Base-by-base conservation (phyloP, 192 early-diverging fungal genomes). In the Helicostylum pulchrum region DNA sequence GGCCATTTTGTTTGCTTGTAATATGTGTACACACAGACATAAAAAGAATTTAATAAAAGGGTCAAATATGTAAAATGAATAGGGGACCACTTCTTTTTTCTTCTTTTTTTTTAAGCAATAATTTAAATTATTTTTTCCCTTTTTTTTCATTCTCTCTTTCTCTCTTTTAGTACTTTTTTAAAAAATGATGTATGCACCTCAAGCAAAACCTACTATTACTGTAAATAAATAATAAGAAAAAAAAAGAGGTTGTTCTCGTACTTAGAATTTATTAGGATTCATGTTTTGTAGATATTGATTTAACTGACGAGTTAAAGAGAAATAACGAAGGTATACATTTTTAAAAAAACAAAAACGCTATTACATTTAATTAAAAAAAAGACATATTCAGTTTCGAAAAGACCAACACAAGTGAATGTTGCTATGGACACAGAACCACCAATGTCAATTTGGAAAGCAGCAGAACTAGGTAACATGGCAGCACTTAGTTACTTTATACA, bases 401-500 rank as follows among this genome's bases (percentile, higher is more conserved):
- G 32, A 26, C n/a, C 36, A 10, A 50, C 21, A 30, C 17, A 42
- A 7, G 20, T 14, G 59, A 10, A 44, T 30, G 34, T 39, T n/a
- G 32, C 14, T 19, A 52, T 31, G 48, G 54, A 46, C n/a, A n/a
- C 26, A 12, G 44, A 46, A 19, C 62, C 36, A 44, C 61, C 36
- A 14, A 48, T 68, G 3, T 46, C 51, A 10, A 68, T 68, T 47
- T 68, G 67, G 67, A 44, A 52, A 32, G 67, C 68, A 21, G 68
- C 61, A 10, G 61, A 62, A 17, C 15, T 32, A 34, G 68, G 68
- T 5, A 62, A 73, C 14, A 19, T 67, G 57, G 66, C 64, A 51
- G 32, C 52, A 30, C 48, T 71, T 46, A 36, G 61, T 48, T 71
- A 74, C 62, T 53, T 68, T 67, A 62, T 70, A 43, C 39, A 55